phyloP scores from a whole-genome alignment of 192 early-diverging fungal species.

The Coemansia sp. region DNA sequence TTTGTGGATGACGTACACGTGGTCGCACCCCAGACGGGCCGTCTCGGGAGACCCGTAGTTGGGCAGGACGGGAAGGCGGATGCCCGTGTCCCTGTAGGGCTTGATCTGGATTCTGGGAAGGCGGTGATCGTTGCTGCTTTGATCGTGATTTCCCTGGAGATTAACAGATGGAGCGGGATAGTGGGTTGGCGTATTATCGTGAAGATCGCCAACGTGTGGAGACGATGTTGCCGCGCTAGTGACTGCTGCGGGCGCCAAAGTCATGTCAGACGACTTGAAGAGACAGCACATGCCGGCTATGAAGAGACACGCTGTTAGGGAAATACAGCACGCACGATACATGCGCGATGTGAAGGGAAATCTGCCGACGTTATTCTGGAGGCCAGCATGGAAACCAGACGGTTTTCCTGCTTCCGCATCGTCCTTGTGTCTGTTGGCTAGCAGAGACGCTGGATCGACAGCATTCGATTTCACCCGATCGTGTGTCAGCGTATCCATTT shows the following conservation, averaged over 20 bases:
- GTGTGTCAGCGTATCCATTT: neutral
- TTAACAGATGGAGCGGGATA: conserved; percentile 2
- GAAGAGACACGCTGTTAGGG: neutral
- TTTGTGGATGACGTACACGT: too few species aligned
- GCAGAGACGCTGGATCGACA: conserved; percentile 1
- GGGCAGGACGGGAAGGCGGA: conserved; percentile 15
- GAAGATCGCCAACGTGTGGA: neutral
- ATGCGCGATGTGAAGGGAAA: neutral
- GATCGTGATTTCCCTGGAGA: neutral
- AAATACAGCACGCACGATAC: neutral
- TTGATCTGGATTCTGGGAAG: conserved; percentile 6
- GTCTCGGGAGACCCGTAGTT: conserved; percentile 11
- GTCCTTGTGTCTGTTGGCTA: neutral
- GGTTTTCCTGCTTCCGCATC: neutral
- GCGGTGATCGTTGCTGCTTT: neutral
- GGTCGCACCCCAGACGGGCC: conserved; percentile 26
- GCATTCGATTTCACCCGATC: neutral
- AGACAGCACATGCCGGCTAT: conserved; percentile 5
- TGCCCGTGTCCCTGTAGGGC: conserved; percentile 20
- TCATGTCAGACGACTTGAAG: neutral
- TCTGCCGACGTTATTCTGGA: neutral
- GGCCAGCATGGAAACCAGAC: neutral
- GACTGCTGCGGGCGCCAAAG: neutral
- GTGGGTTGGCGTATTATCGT: neutral
- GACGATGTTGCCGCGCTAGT: neutral